phyloP scores from a whole-genome alignment of 352 stramenopile genomes.

The Albugo laibachii region DNA sequence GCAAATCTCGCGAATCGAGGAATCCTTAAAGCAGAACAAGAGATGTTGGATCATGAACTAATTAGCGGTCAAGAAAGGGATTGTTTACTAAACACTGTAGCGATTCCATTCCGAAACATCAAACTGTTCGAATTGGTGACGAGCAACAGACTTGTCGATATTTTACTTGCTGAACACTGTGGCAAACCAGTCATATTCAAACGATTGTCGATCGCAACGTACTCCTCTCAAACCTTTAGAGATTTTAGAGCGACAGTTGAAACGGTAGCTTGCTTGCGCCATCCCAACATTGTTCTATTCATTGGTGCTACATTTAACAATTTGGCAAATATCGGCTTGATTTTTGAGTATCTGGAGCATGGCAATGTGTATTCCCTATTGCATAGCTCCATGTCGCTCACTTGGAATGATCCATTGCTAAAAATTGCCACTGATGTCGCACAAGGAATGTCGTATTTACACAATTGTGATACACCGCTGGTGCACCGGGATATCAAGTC shows the following conservation, averaged over 20 bases:
- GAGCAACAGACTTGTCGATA: slow-evolving; percentile 38
- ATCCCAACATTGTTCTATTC: slow-evolving; percentile 77
- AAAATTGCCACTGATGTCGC: slow-evolving; percentile 73
- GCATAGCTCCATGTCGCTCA: slow-evolving; percentile 35
- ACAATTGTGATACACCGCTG: slow-evolving; percentile 58
- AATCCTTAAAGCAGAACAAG: slow-evolving; percentile 31
- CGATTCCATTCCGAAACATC: slow-evolving; percentile 56
- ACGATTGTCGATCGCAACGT: slow-evolving; percentile 30
- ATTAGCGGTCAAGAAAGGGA: slow-evolving; percentile 23
- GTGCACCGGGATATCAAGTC: slow-evolving; percentile 73
- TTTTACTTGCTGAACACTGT: slow-evolving; percentile 54
- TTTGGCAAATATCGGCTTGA: slow-evolving; percentile 46
- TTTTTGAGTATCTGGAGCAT: slow-evolving; percentile 61
- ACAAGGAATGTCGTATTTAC: slow-evolving; percentile 54
- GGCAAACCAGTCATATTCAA: slow-evolving; percentile 62
- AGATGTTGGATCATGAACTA: slow-evolving; percentile 29
- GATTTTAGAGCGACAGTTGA: slow-evolving; percentile 67
- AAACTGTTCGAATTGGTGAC: slow-evolving; percentile 53
- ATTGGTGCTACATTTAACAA: slow-evolving; percentile 73
- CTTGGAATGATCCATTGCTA: slow-evolving; percentile 52
- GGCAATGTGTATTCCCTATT: slow-evolving; percentile 45
- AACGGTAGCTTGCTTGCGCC: slow-evolving; percentile 50
- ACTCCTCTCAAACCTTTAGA: slow-evolving; percentile 31
- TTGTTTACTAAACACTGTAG: slow-evolving; percentile 27
- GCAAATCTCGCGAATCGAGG: slow-evolving; percentile 44